phyloP scores from a whole-genome alignment of 306 rosid species.

The Casuarina glauca region DNA sequence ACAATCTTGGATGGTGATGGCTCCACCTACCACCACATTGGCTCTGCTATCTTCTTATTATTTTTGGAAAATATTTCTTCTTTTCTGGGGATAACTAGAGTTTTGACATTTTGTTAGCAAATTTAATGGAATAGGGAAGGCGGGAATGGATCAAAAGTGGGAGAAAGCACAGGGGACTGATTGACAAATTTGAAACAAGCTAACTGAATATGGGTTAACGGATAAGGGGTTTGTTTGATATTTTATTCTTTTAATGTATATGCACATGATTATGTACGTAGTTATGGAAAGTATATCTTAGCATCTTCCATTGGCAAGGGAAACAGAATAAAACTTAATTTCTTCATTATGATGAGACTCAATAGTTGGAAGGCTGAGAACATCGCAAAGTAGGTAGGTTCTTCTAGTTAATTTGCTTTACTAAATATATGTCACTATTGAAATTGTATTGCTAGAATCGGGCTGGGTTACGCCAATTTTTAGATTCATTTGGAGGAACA shows the following conservation, averaged over 20 bases:
- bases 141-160: no score
- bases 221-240: no score
- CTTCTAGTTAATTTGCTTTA: conserved; percentile 12
- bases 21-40: no score
- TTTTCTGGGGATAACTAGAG: no score
- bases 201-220: no score
- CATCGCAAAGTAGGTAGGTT: conserved; percentile 14
- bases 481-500: conserved; percentile 94
- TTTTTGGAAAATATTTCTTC: no score
- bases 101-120: no score
- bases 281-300: not conserved
- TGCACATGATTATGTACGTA: not conserved
- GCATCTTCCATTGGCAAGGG: not conserved
- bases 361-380: not conserved
- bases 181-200: no score
- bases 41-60: no score
- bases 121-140: no score
- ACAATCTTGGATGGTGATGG: no score
- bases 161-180: no score
- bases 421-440: conserved; percentile 27
- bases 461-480: conserved; percentile 88
- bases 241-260: not conserved
- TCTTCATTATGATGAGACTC: conserved; percentile 3
- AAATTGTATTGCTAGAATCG: conserved; percentile 63
- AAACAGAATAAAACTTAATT: not conserved